phyloP scores from a whole-genome alignment of 108 stramenopile species.

The Skeletonema menzelii region DNA sequence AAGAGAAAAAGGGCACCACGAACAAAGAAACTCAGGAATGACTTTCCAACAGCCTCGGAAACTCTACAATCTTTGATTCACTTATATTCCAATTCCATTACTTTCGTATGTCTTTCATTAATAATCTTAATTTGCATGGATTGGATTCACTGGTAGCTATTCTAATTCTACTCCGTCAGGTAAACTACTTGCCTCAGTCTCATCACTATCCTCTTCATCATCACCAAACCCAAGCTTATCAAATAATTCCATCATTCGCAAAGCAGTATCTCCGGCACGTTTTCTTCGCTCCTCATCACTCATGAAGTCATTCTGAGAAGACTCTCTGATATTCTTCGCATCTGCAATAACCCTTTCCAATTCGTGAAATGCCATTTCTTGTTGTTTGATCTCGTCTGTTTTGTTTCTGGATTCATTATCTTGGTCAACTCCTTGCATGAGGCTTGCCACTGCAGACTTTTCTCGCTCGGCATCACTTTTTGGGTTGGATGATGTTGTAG shows the following conservation, averaged over 20 bases:
- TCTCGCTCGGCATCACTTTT: conserved; percentile 28
- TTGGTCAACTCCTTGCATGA: conserved; percentile 25
- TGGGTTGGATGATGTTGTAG: conserved; percentile 11
- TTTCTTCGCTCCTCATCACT: conserved; percentile 78
- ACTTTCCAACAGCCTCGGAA: no score
- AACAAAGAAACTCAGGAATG: no score
- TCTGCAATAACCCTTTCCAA: conserved; percentile 67
- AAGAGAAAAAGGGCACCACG: no score
- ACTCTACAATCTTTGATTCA: no score
- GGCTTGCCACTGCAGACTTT: conserved; percentile 20
- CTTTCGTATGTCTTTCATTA: no score
- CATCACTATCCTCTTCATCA: conserved; percentile 49
- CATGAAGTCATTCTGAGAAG: conserved; percentile 56
- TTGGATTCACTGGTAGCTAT: background rate
- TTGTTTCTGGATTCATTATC: background rate
- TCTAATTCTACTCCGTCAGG: background rate
- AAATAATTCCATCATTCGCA: conserved; percentile 75
- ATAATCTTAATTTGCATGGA: no score
- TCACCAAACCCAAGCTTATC: conserved; percentile 67
- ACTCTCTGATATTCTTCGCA: conserved; percentile 68
- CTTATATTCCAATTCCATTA: no score
- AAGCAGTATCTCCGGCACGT: conserved; percentile 77
- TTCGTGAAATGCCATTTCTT: conserved; percentile 56
- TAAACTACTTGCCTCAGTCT: conserved; percentile 3
- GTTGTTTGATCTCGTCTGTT: conserved; percentile 2